These are phyloP conservation scores for Populus trichocarpa DNA, from an alignment of 441 rosid species.

Conservation along the genomic window DNA sequence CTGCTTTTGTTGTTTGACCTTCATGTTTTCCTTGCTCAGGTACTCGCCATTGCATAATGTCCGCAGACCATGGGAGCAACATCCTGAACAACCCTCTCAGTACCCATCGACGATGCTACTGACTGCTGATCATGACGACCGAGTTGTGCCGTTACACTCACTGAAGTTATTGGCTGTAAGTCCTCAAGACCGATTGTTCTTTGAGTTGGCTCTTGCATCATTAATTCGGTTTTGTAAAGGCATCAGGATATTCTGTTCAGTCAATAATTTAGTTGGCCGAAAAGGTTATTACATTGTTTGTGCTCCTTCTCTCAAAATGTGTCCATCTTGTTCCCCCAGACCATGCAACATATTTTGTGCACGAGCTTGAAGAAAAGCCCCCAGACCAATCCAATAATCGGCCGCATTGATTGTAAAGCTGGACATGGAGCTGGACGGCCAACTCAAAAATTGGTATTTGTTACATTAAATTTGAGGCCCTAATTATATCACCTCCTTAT, in stretches of 20 bases:
- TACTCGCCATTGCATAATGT: slow-evolving; percentile 95
- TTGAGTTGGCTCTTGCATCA: not conserved
- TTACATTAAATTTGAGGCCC: not conserved
- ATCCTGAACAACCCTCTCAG: slow-evolving; percentile 37
- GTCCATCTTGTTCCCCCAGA: not conserved
- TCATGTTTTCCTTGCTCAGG: slow-evolving; percentile 33
- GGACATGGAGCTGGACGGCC: slow-evolving; percentile 97
- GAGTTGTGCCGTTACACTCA: slow-evolving; percentile 95
- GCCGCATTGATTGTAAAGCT: slow-evolving; percentile 85
- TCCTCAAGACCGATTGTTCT: not conserved
- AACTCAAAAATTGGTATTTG: slow-evolving; percentile 66
- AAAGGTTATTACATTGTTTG: not conserved
- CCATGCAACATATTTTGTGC: slow-evolving; percentile 35
- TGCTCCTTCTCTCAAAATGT: not conserved
- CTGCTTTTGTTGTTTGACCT: not conserved
- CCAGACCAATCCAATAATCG: slow-evolving; percentile 82
- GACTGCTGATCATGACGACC: slow-evolving; percentile 98
- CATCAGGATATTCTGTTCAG: not conserved
- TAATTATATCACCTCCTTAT: no score
- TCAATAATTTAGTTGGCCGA: not conserved
- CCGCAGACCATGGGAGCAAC: slow-evolving; percentile 81
- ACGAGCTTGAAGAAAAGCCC: slow-evolving; percentile 80
- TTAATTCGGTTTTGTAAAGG: no score
- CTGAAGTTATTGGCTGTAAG: slow-evolving; percentile 84
- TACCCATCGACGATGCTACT: slow-evolving; percentile 91